These are phyloP conservation scores for Metschnikowia rubicola DNA, from an alignment of 805 yeast species.

Conservation along the genomic window DNA sequence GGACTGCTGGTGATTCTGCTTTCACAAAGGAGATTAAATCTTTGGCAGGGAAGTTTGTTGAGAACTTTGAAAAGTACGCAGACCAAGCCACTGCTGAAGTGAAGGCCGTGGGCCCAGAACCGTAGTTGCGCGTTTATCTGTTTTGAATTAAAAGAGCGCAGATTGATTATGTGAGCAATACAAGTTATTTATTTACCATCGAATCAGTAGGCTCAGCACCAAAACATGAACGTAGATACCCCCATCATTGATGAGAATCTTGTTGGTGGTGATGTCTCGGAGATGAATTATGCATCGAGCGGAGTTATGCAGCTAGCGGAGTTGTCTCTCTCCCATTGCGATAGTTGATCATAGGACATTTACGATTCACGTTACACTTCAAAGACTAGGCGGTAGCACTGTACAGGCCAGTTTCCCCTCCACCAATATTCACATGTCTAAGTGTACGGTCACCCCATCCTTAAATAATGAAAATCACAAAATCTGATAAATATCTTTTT, in stretches of 20 bases:
- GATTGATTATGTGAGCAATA: too few relatives aligned
- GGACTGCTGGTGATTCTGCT: constrained; percentile 51
- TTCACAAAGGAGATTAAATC: constrained; percentile 43
- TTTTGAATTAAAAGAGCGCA: too few relatives aligned
- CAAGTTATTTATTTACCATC: neutral
- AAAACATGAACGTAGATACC: too few relatives aligned
- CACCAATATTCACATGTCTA: neutral
- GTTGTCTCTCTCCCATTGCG: neutral
- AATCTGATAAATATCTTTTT: neutral
- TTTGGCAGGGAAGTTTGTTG: constrained; percentile 75
- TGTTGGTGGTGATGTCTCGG: neutral
- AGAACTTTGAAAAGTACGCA: constrained; percentile 83
- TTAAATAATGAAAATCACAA: too few relatives aligned
- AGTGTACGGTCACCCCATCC: too few relatives aligned
- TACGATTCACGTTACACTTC: too few relatives aligned
- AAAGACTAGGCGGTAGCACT: neutral
- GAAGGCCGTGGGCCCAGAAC: constrained; percentile 84
- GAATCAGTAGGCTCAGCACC: too few relatives aligned
- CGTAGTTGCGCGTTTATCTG: constrained; percentile 14
- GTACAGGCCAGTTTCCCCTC: neutral
- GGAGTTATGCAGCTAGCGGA: neutral
- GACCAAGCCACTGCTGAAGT: constrained; percentile 83
- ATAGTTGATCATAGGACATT: too few relatives aligned
- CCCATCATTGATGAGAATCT: too few relatives aligned
- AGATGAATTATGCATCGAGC: neutral